A percentile compares a stretch with the other conserved stretches of the same genome.
These are phyloP conservation scores for Ustilago loliicola DNA, from an alignment of 1,284 basidiomycete species.

Conservation along the genomic window DNA sequence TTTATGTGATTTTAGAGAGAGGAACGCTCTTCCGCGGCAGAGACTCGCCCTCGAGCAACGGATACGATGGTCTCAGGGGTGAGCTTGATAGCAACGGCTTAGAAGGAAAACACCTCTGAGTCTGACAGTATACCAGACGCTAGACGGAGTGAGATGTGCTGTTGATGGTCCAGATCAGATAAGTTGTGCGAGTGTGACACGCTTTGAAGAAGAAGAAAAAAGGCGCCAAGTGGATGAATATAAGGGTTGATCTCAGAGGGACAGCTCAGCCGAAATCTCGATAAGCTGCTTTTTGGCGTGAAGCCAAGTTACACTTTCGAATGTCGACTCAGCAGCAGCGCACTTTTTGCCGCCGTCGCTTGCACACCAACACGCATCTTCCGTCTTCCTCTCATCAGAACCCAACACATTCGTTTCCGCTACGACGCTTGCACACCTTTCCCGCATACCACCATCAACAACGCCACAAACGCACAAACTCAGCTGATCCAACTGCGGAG, in stretches of 20 bases:
- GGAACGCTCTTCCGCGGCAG: background rate
- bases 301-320: conserved; percentile 8
- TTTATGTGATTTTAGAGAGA: background rate
- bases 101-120: no score
- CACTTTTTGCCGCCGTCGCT: background rate
- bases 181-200: background rate
- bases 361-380: conserved; percentile 5
- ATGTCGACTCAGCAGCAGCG: conserved; percentile 14
- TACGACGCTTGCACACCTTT: background rate
- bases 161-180: background rate
- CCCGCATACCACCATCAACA: background rate
- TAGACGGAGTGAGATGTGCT: no score
- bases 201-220: background rate
- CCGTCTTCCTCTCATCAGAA: background rate
- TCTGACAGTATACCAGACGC: no score
- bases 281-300: conserved; percentile 2
- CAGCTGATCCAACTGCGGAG: background rate
- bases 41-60: background rate
- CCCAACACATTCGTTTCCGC: conserved; percentile 1
- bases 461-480: background rate
- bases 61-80: background rate
- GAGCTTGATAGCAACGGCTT: no score
- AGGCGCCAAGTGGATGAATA: background rate
- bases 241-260: background rate
- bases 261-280: conserved; percentile 3